Evolutionary conservation across 106 monocot genomes (phyloP).

Genomic region (Narthecium ossifragum): DNA sequence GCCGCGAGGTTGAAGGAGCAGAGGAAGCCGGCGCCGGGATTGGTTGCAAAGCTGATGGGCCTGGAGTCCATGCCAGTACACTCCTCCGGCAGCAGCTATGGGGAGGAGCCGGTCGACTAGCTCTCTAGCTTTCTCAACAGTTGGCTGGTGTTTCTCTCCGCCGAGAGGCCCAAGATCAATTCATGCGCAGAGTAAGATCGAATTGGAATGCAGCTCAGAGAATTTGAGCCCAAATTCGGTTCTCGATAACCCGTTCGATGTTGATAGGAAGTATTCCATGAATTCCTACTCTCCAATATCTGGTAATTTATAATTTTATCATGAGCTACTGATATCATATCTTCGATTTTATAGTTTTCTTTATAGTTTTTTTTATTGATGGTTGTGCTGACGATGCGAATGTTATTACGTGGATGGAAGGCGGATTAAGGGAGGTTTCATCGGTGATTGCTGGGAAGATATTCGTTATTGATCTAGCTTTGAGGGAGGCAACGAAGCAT

Average conservation of each 20-base stretch:
- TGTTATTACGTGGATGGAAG: too few relatives aligned
- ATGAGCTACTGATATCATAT: background rate
- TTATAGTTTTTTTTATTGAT: too few relatives aligned
- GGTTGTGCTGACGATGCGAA: too few relatives aligned
- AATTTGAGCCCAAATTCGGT: constrained; percentile 62
- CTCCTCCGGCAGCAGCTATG: background rate
- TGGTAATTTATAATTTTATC: too few relatives aligned
- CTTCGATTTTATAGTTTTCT: background rate
- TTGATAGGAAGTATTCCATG: background rate
- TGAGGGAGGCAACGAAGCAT: too few relatives aligned
- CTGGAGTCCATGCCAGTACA: constrained; percentile 14
- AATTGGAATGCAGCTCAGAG: constrained; percentile 10
- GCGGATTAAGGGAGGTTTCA: too few relatives aligned
- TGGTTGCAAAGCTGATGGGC: constrained; percentile 33
- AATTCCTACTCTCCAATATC: too few relatives aligned
- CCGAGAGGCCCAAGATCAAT: background rate
- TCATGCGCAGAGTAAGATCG: background rate
- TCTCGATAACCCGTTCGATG: constrained; percentile 8
- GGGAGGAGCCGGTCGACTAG: constrained; percentile 21
- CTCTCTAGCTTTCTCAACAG: constrained; percentile 3
- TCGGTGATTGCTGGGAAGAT: too few relatives aligned
- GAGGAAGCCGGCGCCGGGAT: background rate
- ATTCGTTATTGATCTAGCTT: too few relatives aligned
- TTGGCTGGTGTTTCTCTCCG: constrained; percentile 1
- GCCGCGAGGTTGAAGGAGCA: background rate